These are phyloP conservation scores for Talaromyces sp. DNA, from an alignment of 2,329 filamentous ascomycete genomes.

Conservation along the genomic window DNA sequence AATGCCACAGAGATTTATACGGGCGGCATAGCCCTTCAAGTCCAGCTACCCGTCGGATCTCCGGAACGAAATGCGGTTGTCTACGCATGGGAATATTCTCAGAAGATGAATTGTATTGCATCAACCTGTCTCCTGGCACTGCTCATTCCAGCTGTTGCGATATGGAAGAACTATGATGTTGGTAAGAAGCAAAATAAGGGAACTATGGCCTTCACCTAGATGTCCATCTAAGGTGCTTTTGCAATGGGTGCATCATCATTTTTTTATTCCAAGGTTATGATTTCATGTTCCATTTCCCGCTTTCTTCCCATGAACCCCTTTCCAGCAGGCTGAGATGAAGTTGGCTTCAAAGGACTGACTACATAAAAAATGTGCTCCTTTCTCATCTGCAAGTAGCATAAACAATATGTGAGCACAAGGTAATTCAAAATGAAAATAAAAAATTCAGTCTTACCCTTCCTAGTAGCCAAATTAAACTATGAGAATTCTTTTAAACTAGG, in stretches of 20 bases:
- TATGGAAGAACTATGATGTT: conserved; percentile 26
- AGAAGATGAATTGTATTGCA: conserved; percentile 24
- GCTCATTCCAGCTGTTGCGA: conserved; percentile 18
- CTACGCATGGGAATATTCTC: conserved; percentile 21
- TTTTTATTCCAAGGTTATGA: too few species aligned
- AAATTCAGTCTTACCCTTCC: too few species aligned
- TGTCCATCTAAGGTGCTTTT: not conserved
- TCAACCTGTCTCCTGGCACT: conserved; percentile 21
- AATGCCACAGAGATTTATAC: conserved; percentile 21
- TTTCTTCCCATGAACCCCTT: too few species aligned
- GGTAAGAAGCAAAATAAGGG: conserved; percentile 26
- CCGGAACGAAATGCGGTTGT: conserved; percentile 14
- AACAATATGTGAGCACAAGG: not conserved
- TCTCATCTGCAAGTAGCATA: not conserved
- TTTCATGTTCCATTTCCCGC: too few species aligned
- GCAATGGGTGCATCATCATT: too few species aligned
- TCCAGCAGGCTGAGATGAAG: too few species aligned
- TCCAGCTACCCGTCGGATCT: conserved; percentile 17
- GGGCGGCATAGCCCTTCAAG: conserved; percentile 14
- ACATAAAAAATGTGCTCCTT: not conserved
- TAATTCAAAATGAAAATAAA: not conserved
- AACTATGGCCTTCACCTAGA: conserved; percentile 18
- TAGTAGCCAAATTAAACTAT: too few species aligned
- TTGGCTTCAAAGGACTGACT: too few species aligned
- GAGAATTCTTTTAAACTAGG: too few species aligned